Conservation (phyloP, 768 basidiomycete genomes). For the Lenzites betulinus region DNA sequence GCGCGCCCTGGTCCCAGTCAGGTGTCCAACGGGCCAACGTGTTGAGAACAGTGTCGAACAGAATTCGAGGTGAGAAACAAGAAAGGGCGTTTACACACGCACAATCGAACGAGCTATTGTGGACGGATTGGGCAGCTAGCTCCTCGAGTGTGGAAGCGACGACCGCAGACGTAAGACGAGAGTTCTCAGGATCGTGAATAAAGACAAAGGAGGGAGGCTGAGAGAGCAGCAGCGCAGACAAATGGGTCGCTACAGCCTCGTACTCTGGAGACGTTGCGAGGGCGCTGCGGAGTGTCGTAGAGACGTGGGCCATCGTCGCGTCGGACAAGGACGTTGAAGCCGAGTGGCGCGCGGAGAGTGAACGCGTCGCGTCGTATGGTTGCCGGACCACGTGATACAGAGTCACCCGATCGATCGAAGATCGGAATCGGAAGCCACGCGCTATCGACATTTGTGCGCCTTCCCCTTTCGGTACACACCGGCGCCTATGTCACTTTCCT, state of each 20-base stretch:
- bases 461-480: not conserved
- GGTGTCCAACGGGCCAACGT: constrained; percentile 56
- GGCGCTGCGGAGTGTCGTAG: not conserved
- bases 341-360: not conserved
- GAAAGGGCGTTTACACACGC: constrained; percentile 42
- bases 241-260: constrained; percentile 22
- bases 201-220: constrained; percentile 68
- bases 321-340: not conserved
- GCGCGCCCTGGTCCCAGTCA: constrained; percentile 61
- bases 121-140: constrained; percentile 19
- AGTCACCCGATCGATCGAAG: constrained; percentile 12
- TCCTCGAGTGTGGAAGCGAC: constrained; percentile 40
- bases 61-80: constrained; percentile 60
- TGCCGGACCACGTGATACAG: constrained; percentile 1
- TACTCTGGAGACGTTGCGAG: constrained; percentile 20
- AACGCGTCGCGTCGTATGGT: not conserved
- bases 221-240: constrained; percentile 34
- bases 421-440: constrained; percentile 7
- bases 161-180: constrained; percentile 48
- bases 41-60: constrained; percentile 71
- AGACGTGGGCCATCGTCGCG: constrained; percentile 1
- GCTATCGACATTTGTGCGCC: constrained; percentile 9
- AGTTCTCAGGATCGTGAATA: constrained; percentile 57
- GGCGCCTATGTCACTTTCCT: constrained; percentile 1
- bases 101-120: not conserved